Base-by-base conservation (phyloP, 352 stramenopile genomes). In the Globisporangium yorkense region DNA sequence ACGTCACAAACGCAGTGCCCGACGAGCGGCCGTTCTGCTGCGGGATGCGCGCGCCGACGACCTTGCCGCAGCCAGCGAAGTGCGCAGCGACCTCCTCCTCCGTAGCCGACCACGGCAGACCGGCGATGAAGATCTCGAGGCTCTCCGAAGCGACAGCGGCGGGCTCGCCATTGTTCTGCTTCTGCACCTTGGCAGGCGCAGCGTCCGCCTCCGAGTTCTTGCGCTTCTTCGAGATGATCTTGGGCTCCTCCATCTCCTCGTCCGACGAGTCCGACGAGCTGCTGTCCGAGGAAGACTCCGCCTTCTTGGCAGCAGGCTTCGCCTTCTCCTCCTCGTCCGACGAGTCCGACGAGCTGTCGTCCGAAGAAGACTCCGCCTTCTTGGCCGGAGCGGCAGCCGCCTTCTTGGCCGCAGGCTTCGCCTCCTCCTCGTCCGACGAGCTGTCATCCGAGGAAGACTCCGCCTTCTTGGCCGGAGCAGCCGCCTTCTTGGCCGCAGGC, bases 1-100 rank as follows among this genome's bases (percentile, higher is more conserved):
- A 99, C 21, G 78, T 83, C 37, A 99, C 78, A 60, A 98, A 98
- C n/a, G 94, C 96, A n/a, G 91, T 99, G 51, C 97, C 97, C 35
- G 81, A 96, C 47, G 82, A 84, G 13, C 91, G 81, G 55, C 96
- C 96, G 70, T 96, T 93, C 61, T 89, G 75, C 59, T 97, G 56
- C 8, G 92, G 92, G 31, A 98, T 76, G 59, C 96, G 83, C 20
- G 94, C 67, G 39, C 50, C 68, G 40, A 60, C 86, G n/a, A 97
- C 81, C 47, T 92, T 84, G 70, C 96, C 96, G 70, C 94, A 99
- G 12, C 67, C 67, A 16, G 77, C 68, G 70, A 99, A 99, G 70
- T 98, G 97, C 40, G 96, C 89, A 31, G 70, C 67, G 3, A 99
- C 72, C 62, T 99, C 89, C 0, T 98, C 88, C 64, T 99, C 94